These are phyloP conservation scores for Pseudocercospora pini-densiflorae DNA, from an alignment of 2,329 filamentous ascomycete genomes.

Conservation along the genomic window DNA sequence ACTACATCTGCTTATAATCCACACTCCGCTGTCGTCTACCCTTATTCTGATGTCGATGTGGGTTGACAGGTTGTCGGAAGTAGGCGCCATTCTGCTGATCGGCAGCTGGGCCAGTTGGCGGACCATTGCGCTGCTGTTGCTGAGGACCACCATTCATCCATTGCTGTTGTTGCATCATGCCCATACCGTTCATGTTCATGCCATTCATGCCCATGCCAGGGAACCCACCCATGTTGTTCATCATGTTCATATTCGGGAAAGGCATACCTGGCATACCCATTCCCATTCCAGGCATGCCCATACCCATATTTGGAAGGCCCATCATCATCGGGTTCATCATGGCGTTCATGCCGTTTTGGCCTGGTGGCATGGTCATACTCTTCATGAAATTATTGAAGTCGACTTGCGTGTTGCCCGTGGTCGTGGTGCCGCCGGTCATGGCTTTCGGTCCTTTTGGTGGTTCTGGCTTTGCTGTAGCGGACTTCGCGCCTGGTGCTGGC, in stretches of 20 bases:
- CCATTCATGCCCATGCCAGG: constrained; percentile 38
- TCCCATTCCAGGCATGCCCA: constrained; percentile 3
- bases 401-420: constrained; percentile 36
- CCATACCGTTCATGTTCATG: constrained; percentile 36
- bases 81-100: constrained; percentile 81
- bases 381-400: constrained; percentile 54
- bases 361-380: constrained; percentile 42
- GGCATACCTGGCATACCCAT: constrained; percentile 25
- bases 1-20: constrained; percentile 82
- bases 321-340: constrained; percentile 39
- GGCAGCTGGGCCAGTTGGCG: constrained; percentile 26
- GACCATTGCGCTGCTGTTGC: constrained; percentile 29
- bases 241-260: constrained; percentile 39
- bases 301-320: constrained; percentile 1
- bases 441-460: constrained; percentile 35
- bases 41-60: constrained; percentile 83
- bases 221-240: constrained; percentile 43
- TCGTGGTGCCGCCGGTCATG: constrained; percentile 30
- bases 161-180: constrained; percentile 35
- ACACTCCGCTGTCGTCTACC: constrained; percentile 80
- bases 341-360: constrained; percentile 36
- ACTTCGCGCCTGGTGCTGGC: constrained; percentile 44
- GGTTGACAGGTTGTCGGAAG: constrained; percentile 94
- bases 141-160: constrained; percentile 39
- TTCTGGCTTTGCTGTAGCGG: constrained; percentile 23